These are phyloP conservation scores for Plantago lanceolata DNA, from an alignment of 305 asterid species.

Conservation along the genomic window DNA sequence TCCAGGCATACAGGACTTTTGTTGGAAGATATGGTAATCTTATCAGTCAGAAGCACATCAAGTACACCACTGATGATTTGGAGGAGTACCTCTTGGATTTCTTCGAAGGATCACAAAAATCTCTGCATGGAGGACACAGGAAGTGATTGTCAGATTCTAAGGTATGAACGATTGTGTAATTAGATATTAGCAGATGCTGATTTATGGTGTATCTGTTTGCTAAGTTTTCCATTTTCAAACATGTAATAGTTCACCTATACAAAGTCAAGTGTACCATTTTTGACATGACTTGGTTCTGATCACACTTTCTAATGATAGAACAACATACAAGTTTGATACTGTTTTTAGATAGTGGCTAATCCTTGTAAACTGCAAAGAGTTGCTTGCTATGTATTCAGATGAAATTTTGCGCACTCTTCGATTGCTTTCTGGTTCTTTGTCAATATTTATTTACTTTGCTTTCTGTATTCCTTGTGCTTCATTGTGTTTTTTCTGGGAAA, in stretches of 20 bases:
- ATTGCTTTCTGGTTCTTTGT: background rate
- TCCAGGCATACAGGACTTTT: constrained; percentile 81
- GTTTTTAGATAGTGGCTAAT: background rate
- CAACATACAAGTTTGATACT: background rate
- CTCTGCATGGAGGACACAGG: constrained; percentile 71
- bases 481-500: background rate
- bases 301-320: background rate
- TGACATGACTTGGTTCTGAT: constrained; percentile 10
- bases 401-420: background rate
- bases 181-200: constrained; percentile 8
- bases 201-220: background rate
- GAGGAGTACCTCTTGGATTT: constrained; percentile 62
- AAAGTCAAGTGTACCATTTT: constrained; percentile 9
- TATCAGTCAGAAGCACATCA: constrained; percentile 74
- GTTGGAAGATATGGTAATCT: constrained; percentile 67
- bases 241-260: constrained; percentile 9
- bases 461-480: background rate
- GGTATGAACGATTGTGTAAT: constrained; percentile 8
- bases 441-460: background rate
- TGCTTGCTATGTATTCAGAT: background rate
- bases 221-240: constrained; percentile 1
- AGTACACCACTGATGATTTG: constrained; percentile 77
- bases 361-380: background rate
- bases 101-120: constrained; percentile 77
- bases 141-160: constrained; percentile 30